These are phyloP conservation scores for Rickenella mellea DNA, from an alignment of 768 basidiomycete species.

Conservation along the genomic window DNA sequence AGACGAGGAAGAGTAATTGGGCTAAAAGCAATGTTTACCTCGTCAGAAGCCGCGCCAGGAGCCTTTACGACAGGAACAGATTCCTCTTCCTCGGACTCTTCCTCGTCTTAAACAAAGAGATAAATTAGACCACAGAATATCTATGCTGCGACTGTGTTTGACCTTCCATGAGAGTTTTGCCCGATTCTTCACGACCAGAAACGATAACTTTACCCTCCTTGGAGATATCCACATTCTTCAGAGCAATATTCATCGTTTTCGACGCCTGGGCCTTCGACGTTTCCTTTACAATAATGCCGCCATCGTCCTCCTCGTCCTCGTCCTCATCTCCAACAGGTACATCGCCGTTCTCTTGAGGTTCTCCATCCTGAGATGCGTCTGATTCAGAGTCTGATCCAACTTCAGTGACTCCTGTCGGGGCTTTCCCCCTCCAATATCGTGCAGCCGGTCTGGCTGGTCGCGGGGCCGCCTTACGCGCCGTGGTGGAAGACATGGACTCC, in stretches of 20 bases:
- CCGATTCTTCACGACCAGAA: slow-evolving; percentile 70
- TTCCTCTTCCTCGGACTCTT: slow-evolving; percentile 34
- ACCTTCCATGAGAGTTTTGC: slow-evolving; percentile 58
- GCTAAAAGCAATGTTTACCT: slow-evolving; percentile 26
- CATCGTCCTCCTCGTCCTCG: slow-evolving; percentile 35
- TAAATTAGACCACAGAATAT: neutral
- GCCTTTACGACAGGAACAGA: slow-evolving; percentile 23
- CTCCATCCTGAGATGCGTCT: slow-evolving; percentile 27
- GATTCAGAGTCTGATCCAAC: slow-evolving; percentile 58
- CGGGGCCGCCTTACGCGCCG: slow-evolving; percentile 56
- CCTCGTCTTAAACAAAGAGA: slow-evolving; percentile 20
- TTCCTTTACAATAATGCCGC: slow-evolving; percentile 27
- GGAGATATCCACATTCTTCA: slow-evolving; percentile 77
- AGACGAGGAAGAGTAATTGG: slow-evolving; percentile 10
- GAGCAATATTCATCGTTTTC: slow-evolving; percentile 60
- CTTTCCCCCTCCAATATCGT: slow-evolving; percentile 88
- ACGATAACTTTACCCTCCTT: slow-evolving; percentile 73
- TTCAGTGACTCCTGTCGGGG: slow-evolving; percentile 62
- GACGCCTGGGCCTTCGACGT: slow-evolving; percentile 19
- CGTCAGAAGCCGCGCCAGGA: slow-evolving; percentile 21
- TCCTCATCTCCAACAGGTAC: slow-evolving; percentile 44
- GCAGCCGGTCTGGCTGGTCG: slow-evolving; percentile 73
- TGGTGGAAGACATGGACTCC: too few relatives aligned
- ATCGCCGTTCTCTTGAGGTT: slow-evolving; percentile 43
- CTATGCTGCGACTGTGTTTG: slow-evolving; percentile 8